Evolutionary conservation across 202 grass and related monocot genomes (phyloP).

Genomic region (Carex arenaria): DNA sequence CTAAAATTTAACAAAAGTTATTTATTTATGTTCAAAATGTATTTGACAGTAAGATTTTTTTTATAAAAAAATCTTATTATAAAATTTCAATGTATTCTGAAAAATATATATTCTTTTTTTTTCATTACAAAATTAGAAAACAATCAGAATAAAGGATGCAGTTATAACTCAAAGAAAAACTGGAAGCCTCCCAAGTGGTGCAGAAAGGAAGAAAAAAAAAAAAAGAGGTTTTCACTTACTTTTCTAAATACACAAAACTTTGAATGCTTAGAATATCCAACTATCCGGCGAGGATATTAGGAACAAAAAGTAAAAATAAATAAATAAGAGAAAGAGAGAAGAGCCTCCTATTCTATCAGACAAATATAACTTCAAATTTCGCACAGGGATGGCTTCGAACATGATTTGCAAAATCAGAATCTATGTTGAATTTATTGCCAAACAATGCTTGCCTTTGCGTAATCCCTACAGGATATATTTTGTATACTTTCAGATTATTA

Average conservation of each 20-base stretch:
- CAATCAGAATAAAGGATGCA: too few relatives aligned
- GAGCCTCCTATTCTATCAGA: constrained; percentile 2
- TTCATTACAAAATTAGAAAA: too few relatives aligned
- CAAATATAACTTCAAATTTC: constrained; percentile 51
- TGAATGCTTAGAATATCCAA: constrained; percentile 1
- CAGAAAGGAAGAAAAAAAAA: background rate
- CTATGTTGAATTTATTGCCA: constrained; percentile 25
- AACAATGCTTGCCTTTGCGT: constrained; percentile 41
- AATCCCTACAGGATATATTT: constrained; percentile 40
- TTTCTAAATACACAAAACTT: background rate
- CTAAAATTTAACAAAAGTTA: too few relatives aligned
- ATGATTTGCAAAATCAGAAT: constrained; percentile 35
- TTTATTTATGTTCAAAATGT: too few relatives aligned
- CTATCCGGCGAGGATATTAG: background rate
- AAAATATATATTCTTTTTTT: too few relatives aligned
- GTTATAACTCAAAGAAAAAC: background rate
- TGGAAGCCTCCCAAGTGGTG: background rate
- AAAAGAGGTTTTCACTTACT: background rate
- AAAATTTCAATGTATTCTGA: too few relatives aligned
- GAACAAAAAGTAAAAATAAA: background rate
- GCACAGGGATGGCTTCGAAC: constrained; percentile 32
- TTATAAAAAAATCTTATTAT: too few relatives aligned
- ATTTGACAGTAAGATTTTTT: too few relatives aligned
- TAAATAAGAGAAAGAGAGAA: background rate
- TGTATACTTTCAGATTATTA: constrained; percentile 36